Percentiles rank a stretch among this genome's conserved stretches.
These are phyloP conservation scores for Coniferiporia sulphurascens DNA, from an alignment of 1,284 basidiomycete species.

Conservation along the genomic window DNA sequence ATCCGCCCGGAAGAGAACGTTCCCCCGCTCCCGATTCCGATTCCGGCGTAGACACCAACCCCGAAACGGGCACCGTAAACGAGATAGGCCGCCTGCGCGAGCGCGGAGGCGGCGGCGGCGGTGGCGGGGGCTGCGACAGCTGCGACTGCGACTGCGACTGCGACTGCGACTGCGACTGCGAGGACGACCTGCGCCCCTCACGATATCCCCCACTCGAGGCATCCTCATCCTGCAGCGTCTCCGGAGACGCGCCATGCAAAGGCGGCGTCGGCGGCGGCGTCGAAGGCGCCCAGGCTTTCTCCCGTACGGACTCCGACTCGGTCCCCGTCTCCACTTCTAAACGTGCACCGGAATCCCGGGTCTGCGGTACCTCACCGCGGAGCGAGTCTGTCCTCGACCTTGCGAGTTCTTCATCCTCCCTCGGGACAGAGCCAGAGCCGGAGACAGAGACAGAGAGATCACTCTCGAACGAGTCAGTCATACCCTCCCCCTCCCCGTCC, in stretches of 20 bases:
- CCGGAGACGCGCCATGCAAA: not conserved
- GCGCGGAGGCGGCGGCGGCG: conserved; percentile 14
- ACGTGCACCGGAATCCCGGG: no score
- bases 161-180: no score
- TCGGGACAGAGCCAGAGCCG: no score
- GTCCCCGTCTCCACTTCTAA: not conserved
- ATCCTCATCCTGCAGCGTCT: not conserved
- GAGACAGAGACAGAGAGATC: no score
- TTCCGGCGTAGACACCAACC: not conserved
- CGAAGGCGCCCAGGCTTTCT: conserved; percentile 1
- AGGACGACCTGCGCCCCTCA: no score
- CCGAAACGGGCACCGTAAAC: not conserved
- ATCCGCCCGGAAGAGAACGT: conserved; percentile 7
- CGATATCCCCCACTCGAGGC: no score
- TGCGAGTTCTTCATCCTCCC: not conserved
- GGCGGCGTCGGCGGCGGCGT: conserved; percentile 16
- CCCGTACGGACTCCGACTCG: not conserved
- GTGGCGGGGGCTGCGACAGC: not conserved
- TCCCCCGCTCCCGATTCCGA: not conserved
- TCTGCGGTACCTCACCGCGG: not conserved
- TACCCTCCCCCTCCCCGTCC: not conserved
- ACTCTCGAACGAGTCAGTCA: not conserved
- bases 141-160: no score
- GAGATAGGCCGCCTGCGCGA: conserved; percentile 3
- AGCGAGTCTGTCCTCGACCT: not conserved